Evolutionary conservation across 2,329 filamentous ascomycete genomes (phyloP).

Genomic region (Neopestalotiopsis sp.): DNA sequence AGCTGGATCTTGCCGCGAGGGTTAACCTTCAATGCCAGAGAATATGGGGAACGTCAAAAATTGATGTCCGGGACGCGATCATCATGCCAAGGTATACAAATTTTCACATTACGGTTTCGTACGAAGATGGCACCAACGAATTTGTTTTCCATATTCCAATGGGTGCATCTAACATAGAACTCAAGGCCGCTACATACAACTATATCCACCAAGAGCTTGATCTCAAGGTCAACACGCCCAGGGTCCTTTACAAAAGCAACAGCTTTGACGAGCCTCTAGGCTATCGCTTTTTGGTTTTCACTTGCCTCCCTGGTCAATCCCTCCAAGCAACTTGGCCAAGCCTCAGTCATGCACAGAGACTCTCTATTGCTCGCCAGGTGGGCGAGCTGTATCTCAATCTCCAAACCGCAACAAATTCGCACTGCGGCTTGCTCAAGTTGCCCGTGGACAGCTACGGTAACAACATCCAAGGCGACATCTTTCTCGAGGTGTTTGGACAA

Average conservation of each 20-base stretch:
- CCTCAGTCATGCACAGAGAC: not conserved
- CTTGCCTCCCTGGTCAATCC: not conserved
- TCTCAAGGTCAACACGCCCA: not conserved
- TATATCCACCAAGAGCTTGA: not conserved
- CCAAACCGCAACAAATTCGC: not conserved
- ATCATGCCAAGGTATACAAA: not conserved
- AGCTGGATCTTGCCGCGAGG: not conserved
- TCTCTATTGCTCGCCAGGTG: not conserved
- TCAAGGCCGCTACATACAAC: not conserved
- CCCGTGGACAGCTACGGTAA: not conserved
- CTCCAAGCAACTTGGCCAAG: not conserved
- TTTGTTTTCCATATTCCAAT: not conserved
- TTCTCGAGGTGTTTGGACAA: constrained; percentile 1
- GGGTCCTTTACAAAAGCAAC: not conserved
- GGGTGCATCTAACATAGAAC: not conserved
- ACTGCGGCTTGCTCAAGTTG: not conserved
- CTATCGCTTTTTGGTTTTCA: not conserved
- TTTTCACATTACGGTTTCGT: not conserved
- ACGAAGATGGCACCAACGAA: not conserved
- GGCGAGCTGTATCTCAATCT: not conserved
- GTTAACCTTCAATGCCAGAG: not conserved
- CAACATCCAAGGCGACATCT: not conserved
- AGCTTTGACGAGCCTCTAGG: not conserved
- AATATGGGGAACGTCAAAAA: not conserved
- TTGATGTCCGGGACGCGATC: not conserved